These are phyloP conservation scores for Cyclotella sp. DNA, from an alignment of 108 stramenopile genomes.

Conservation along the genomic window DNA sequence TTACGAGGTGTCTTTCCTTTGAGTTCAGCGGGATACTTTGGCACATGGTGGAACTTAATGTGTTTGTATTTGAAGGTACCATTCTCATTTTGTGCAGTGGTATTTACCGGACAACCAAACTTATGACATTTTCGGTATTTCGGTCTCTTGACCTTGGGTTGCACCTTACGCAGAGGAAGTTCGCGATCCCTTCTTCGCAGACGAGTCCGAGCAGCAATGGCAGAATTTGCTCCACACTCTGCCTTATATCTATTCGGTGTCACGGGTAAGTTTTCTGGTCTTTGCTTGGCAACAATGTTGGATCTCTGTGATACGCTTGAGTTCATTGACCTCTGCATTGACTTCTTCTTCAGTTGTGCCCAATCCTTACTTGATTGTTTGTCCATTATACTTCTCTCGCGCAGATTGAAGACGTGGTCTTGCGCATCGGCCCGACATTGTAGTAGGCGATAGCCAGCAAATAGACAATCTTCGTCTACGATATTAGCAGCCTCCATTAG, in stretches of 20 bases:
- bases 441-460: constrained; percentile 1
- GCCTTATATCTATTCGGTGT: no score
- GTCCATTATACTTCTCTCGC: not conserved
- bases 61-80: no score
- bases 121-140: no score
- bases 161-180: not conserved
- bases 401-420: not conserved
- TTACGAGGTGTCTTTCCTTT: no score
- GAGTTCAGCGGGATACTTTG: not conserved
- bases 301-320: no score
- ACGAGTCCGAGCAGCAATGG: no score
- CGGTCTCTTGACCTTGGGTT: not conserved
- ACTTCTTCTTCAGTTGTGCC: not conserved
- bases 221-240: no score
- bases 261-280: no score
- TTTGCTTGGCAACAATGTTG: not conserved
- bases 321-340: no score
- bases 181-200: no score
- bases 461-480: not conserved
- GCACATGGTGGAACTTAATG: not conserved
- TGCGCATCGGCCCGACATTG: not conserved
- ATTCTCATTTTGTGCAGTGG: no score
- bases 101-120: not conserved
- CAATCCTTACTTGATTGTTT: not conserved
- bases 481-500: no score